Percentiles rank a stretch among this genome's conserved stretches.
phyloP scores from a whole-genome alignment of 2,329 filamentous ascomycete genomes.

The Xylaria sp. region DNA sequence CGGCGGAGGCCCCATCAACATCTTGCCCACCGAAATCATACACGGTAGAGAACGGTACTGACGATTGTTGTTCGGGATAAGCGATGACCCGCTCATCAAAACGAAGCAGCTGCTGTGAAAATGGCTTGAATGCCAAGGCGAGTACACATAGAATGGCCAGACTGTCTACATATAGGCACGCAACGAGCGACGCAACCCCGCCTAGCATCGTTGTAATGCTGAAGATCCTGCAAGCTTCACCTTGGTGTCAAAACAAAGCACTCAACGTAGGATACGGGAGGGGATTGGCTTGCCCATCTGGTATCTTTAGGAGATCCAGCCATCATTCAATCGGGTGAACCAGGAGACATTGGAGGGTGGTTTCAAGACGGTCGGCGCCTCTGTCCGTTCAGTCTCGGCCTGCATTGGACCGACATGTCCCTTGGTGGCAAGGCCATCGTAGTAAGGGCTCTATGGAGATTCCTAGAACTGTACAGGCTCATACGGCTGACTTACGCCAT shows the following conservation, averaged over 20 bases:
- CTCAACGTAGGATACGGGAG: neutral
- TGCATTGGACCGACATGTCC: neutral
- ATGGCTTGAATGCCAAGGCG: slow-evolving; percentile 30
- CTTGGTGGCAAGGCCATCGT: slow-evolving; percentile 1
- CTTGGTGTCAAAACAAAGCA: slow-evolving; percentile 9
- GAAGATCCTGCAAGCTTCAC: slow-evolving; percentile 20
- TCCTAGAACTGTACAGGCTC: slow-evolving; percentile 14
- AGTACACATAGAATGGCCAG: slow-evolving; percentile 24
- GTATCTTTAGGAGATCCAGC: slow-evolving; percentile 23
- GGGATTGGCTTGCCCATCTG: slow-evolving; percentile 19
- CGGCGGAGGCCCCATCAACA: slow-evolving; percentile 22
- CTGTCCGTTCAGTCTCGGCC: neutral
- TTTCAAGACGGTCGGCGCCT: neutral
- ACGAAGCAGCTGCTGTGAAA: slow-evolving; percentile 32
- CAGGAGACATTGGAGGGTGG: slow-evolving; percentile 7
- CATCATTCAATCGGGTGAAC: slow-evolving; percentile 15
- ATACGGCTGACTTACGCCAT: slow-evolving; percentile 5
- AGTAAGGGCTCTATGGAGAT: neutral
- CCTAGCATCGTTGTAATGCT: slow-evolving; percentile 32
- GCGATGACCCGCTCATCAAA: slow-evolving; percentile 22
- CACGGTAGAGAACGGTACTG: slow-evolving; percentile 21
- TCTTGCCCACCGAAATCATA: slow-evolving; percentile 23
- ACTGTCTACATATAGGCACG: slow-evolving; percentile 26
- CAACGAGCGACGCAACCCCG: slow-evolving; percentile 23
- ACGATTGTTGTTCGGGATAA: slow-evolving; percentile 15